Conservation (phyloP, 805 yeast species). For the Starmerella vaccinii region DNA sequence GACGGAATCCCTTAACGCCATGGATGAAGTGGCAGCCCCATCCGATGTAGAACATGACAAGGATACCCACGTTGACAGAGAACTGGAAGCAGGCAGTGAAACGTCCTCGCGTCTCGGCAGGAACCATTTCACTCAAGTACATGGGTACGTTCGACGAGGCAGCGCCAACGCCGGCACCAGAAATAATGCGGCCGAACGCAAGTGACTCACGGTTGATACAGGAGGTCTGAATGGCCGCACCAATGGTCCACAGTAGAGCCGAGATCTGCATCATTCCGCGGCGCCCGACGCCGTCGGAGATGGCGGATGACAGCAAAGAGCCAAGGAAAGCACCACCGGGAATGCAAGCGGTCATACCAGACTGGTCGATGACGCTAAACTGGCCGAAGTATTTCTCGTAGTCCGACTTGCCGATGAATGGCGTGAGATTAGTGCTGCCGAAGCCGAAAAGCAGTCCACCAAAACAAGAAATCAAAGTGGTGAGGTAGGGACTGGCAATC, state of each 20-base stretch:
- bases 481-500: constrained; percentile 41
- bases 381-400: constrained; percentile 43
- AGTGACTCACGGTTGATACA: constrained; percentile 32
- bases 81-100: constrained; percentile 64
- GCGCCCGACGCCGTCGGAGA: constrained; percentile 47
- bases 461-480: constrained; percentile 48
- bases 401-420: constrained; percentile 44
- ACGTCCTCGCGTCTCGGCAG: constrained; percentile 53
- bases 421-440: constrained; percentile 67
- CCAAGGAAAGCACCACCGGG: constrained; percentile 60
- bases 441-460: constrained; percentile 69
- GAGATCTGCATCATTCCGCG: constrained; percentile 25
- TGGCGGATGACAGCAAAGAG: constrained; percentile 39
- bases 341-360: constrained; percentile 53
- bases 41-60: constrained; percentile 58
- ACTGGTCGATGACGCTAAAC: constrained; percentile 41
- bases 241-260: constrained; percentile 41
- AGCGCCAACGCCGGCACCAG: constrained; percentile 65
- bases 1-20: constrained; percentile 55
- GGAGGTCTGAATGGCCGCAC: constrained; percentile 42
- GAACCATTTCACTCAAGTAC: constrained; percentile 43
- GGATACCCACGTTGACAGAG: constrained; percentile 60
- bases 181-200: constrained; percentile 44
- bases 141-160: constrained; percentile 59
- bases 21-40: constrained; percentile 29